Evolutionary conservation across 306 rosid species (phyloP), one percentile per base, ranked within the genome.

Genomic region (Inga oerstediana): DNA sequence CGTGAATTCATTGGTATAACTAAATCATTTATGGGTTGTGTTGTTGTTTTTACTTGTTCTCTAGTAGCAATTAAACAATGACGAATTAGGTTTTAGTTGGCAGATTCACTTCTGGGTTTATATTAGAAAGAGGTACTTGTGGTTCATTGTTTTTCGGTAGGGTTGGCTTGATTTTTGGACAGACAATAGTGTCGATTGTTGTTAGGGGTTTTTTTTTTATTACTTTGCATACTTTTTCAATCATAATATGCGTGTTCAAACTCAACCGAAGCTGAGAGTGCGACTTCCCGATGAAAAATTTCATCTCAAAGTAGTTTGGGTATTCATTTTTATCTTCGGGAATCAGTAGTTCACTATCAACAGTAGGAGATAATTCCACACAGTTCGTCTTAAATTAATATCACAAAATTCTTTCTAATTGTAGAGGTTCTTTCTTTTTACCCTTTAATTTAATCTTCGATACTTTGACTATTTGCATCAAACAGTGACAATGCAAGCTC

Each of bases 401-500:
- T 71, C 46, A 37, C 22, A 34, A 30, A 30, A 8, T 66, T 13
- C 11, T 34, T 66, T 30, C 70, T 7, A 66, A 67, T 35, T 35
- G 22, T 16, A 16, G 46, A 20, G 72, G 72, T 24, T 62, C 80
- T 73, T 54, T 67, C 80, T 5, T 14, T 16, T 24, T 19, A 19
- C 3, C 12, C 9, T 66, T 32, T 34, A 71, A 19, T 14, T 30
- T 22, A 74, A 10, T 24, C 52, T 85, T 62, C 17, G 0, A 62
- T 51, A 45, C 35, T 74, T 85, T 8, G 17, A 72, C 72, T 74
- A 80, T 72, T n/a, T 81, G 65, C 88, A 80, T 90, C 75, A 58
- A 86, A 76, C 74, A 96, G 99, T 96, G 85, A 92, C 88, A 81
- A 96, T 92, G 99, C 99, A 93, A 92, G 93, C 93, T 71, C 94